Evolutionary conservation across 2,329 filamentous ascomycete species (phyloP).

Genomic region (Penicillium sp.): DNA sequence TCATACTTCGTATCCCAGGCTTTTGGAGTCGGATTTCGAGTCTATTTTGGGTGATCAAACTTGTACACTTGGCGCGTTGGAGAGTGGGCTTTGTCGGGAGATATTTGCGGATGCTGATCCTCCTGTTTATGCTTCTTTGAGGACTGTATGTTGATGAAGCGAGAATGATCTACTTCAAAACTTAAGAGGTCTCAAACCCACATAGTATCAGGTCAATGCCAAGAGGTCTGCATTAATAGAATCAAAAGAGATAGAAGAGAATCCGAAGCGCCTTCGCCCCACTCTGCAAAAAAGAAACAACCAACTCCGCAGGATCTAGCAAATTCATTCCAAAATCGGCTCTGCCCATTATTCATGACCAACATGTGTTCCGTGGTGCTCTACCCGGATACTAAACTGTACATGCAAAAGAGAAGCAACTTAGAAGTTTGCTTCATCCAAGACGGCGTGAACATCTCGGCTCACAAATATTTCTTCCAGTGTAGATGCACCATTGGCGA

Average conservation of each 20-base stretch:
- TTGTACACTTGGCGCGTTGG: neutral
- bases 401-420: slow-evolving; percentile 14
- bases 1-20: neutral
- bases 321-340: slow-evolving; percentile 6
- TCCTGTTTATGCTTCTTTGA: neutral
- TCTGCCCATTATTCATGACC: slow-evolving; percentile 22
- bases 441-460: slow-evolving; percentile 38
- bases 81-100: neutral
- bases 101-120: neutral
- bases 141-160: neutral
- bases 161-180: neutral
- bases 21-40: neutral
- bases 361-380: slow-evolving; percentile 10
- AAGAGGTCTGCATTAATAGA: slow-evolving; percentile 3
- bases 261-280: slow-evolving; percentile 8
- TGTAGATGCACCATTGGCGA: slow-evolving; percentile 27
- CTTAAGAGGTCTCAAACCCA: neutral
- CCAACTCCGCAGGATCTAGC: slow-evolving; percentile 21
- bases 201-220: neutral
- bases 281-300: slow-evolving; percentile 17
- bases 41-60: neutral
- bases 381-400: slow-evolving; percentile 12
- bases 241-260: slow-evolving; percentile 1
- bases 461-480: slow-evolving; percentile 45
- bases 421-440: slow-evolving; percentile 35